Evolutionary conservation across 75 land plant genomes (phyloP), one percentile per base, ranked within the genome.

Genomic region (Azolla pinnata): DNA sequence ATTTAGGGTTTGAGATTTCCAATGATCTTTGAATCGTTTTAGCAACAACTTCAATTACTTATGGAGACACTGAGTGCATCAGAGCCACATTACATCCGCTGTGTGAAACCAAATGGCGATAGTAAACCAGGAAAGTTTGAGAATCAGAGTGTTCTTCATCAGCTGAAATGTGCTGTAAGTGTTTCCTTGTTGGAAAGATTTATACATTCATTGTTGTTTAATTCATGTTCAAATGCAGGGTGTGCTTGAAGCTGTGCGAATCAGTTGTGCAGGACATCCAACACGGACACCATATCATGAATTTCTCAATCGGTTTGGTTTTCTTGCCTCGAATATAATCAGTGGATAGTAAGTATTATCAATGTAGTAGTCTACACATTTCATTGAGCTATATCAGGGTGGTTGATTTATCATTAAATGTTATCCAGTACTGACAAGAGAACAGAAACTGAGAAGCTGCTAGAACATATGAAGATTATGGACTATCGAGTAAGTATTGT

Each of bases 31-130:
- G 50, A 52, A 56, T 12, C 10, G 19, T 31, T 75, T 33, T 58
- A 95, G 99, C 90, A 95, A 81, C 99, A 95, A 86, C 90, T 95
- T 34, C 90, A 86, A 81, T 76, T 85, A 24, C 78, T 95, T 16
- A 89, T 95, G 96, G 96, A 85, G 31, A 95, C 85, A 10, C 76
- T 95, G 45, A 89, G 66, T 54, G 42, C 73, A 14, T 83, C 99
- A 49, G 81, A 95, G 58, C 99, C 99, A 40, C 96, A 95, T 68
- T 95, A 89, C 29, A 66, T 95, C 34, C 83, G 96, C 20, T 95
- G 99, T 77, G 85, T 95, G 61, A 95, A 95, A 78, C 99, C 96
- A 54, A 95, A 95, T 55, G 81, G 81, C 26, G 47, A 79, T 52
- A 95, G 83, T 62, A 76, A 71, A 30, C 99, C 99, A 61, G 88